Conservation (phyloP, 1,284 basidiomycete species). For the Vanrija sp. region DNA sequence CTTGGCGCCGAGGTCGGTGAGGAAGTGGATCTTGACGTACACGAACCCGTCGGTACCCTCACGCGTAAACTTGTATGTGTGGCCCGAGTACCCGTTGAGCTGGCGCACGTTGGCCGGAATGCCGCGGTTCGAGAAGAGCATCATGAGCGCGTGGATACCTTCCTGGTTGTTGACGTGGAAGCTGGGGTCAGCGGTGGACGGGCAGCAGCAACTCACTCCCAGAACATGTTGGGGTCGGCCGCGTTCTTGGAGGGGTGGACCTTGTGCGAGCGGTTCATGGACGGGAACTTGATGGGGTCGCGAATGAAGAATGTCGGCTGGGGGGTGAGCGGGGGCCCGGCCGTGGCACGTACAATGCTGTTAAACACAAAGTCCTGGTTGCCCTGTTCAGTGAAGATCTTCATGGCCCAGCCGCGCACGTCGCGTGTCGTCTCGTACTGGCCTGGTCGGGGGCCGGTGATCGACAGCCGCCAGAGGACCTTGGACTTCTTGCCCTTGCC, state of each 20-base stretch:
- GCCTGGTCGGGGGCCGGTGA: constrained; percentile 70
- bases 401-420: constrained; percentile 84
- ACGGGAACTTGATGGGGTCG: constrained; percentile 73
- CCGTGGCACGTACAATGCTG: constrained; percentile 14
- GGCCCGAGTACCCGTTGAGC: constrained; percentile 73
- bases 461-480: constrained; percentile 74
- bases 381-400: constrained; percentile 81
- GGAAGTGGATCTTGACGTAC: constrained; percentile 83
- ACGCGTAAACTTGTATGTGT: constrained; percentile 55
- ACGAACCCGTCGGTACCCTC: constrained; percentile 57
- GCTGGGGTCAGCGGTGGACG: constrained; percentile 10
- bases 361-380: constrained; percentile 69
- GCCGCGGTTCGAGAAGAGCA: constrained; percentile 75
- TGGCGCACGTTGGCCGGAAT: constrained; percentile 75
- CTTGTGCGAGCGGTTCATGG: constrained; percentile 65
- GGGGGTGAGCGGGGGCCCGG: constrained; percentile 20
- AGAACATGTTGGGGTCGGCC: constrained; percentile 50
- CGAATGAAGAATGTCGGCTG: constrained; percentile 78
- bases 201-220: constrained; percentile 59
- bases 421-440: constrained; percentile 65
- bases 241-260: constrained; percentile 66
- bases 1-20: constrained; percentile 68
- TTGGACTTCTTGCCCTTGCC: constrained; percentile 68
- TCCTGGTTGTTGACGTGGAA: constrained; percentile 53
- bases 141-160: constrained; percentile 67